A percentile compares a stretch with the other conserved stretches of the same genome.
phyloP scores from a whole-genome alignment of 352 stramenopile genomes.

The Globisporangium irregulare region DNA sequence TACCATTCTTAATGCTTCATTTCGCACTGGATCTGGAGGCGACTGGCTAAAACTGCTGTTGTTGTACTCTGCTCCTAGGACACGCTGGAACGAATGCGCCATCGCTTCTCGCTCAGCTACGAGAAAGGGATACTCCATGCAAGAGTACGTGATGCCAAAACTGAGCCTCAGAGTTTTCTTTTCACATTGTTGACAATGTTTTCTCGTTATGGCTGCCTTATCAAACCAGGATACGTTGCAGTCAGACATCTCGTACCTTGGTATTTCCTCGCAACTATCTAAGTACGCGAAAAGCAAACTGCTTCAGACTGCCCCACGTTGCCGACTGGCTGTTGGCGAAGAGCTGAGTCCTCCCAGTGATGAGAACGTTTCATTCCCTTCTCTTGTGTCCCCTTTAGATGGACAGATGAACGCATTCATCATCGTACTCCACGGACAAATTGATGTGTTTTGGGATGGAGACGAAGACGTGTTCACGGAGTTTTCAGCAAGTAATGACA shows the following conservation, averaged over 20 bases:
- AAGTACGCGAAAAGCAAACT: constrained; percentile 28
- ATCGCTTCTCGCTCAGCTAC: constrained; percentile 29
- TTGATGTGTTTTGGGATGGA: constrained; percentile 50
- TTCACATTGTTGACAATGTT: neutral
- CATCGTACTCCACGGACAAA: constrained; percentile 33
- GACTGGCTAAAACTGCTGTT: neutral
- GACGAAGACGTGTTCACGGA: constrained; percentile 8
- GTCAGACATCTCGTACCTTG: constrained; percentile 37
- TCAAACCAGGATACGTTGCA: constrained; percentile 26
- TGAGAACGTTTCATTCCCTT: neutral
- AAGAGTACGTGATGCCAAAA: neutral
- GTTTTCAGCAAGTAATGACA: neutral
- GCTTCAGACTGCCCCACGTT: constrained; percentile 25
- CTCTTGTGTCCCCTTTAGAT: neutral
- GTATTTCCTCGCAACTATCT: constrained; percentile 39
- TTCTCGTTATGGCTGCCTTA: neutral
- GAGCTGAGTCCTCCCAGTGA: constrained; percentile 14
- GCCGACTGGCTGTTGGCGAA: constrained; percentile 21
- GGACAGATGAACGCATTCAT: constrained; percentile 23
- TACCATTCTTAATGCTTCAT: neutral
- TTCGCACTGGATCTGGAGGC: neutral
- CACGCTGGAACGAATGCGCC: constrained; percentile 14
- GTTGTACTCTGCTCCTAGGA: neutral
- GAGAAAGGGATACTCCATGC: constrained; percentile 22
- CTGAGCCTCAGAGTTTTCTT: neutral